Base-by-base conservation (phyloP, 2,329 filamentous ascomycete genomes). In the Nothopassalora personata region DNA sequence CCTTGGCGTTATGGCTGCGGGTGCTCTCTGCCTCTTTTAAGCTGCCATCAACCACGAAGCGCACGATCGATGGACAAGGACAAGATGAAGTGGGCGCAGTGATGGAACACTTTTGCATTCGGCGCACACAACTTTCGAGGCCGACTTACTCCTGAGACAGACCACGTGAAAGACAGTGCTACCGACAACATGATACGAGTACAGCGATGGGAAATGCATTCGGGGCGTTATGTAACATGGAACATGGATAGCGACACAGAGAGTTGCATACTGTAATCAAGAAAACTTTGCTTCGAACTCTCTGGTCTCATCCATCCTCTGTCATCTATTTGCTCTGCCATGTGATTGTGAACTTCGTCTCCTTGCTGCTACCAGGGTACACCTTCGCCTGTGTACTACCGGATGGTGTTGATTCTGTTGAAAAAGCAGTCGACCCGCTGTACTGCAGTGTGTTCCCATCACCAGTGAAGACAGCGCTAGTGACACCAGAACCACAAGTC, bases 401-500 rank as follows among this genome's bases (percentile, higher is more conserved):
- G 33, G 68, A 70, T 6, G 79, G 75, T 15, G 73, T 72, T 23
- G 66, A 68, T 60, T 78, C 75, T 0, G 79, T 77, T 36, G 75
- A 79, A 64, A 77, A 81, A 0, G 67, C 70, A 8, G 67, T 67
- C 36, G 69, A 74, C 5, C 75, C 75, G 4, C 72, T 72, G 19
- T 70, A 75, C 0, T 73, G 71, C 45, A 81, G 54, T 8, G 69
- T 69, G 1, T 69, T 71, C 4, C 72, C 68, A 4, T 68, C 64
- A 47, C 64, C 70, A 1, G 71, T 74, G 61, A 81, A 81, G 0
- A 74, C 71, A 0, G 77, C 77, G 4, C 69, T 68, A 8, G 70
- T 73, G 5, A 81, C 76, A n/a, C 75, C 72, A 2, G 76, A 75
- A 4, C 76, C 82, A 68, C 86, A 89, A 13, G 75, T 79, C 46